These are phyloP conservation scores for Lunularia cruciata DNA, from an alignment of 225 moss, liverwort and hornwort species.

Conservation along the genomic window DNA sequence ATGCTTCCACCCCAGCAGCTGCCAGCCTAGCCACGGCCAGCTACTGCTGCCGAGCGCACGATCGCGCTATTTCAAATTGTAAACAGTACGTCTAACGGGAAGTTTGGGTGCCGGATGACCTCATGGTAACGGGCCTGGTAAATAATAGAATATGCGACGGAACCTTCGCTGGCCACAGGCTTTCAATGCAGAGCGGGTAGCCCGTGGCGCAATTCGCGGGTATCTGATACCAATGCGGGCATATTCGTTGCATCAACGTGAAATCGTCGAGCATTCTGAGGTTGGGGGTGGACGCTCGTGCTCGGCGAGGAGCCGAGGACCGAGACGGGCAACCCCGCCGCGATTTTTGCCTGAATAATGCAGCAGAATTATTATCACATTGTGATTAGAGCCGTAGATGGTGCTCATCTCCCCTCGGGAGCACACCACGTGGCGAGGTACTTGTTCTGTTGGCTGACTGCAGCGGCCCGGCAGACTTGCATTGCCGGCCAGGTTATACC, in stretches of 20 bases:
- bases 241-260: no score
- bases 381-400: background rate
- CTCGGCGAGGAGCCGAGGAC: background rate
- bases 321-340: background rate
- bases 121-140: background rate
- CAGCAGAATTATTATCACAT: background rate
- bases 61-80: background rate
- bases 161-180: background rate
- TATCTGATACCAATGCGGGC: background rate
- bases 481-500: no score
- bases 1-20: background rate
- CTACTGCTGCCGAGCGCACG: background rate
- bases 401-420: no score
- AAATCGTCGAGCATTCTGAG: background rate
- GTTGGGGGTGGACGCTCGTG: background rate
- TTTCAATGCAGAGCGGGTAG: background rate
- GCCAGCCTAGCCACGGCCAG: constrained; percentile 6
- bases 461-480: no score
- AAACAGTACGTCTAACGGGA: constrained; percentile 19
- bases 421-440: no score
- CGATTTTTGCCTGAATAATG: background rate
- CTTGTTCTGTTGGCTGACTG: no score
- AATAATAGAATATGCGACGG: background rate
- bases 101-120: background rate
- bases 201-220: background rate